Percentiles rank a stretch among this genome's conserved stretches.
phyloP scores from a whole-genome alignment of 225 moss, liverwort and hornwort genomes.

The Neckera pumila region DNA sequence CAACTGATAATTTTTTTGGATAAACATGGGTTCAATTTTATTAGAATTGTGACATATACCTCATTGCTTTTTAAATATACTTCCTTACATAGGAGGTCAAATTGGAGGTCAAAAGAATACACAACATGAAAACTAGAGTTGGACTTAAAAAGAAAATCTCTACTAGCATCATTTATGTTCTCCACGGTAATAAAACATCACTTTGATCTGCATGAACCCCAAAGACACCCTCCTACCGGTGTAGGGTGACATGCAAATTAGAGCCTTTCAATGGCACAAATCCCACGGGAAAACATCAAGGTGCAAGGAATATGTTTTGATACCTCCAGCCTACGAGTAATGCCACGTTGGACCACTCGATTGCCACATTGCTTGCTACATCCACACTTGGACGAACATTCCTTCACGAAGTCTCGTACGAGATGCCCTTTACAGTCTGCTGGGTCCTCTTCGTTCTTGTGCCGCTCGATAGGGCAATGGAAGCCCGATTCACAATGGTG shows the following conservation, averaged over 20 bases:
- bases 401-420: conserved; percentile 70
- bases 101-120: not conserved
- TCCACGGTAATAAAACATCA: not conserved
- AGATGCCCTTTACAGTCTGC: conserved; percentile 72
- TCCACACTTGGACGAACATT: conserved; percentile 90
- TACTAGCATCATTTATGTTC: not conserved
- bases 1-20: not conserved
- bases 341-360: conserved; percentile 89
- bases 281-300: not conserved
- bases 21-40: not conserved
- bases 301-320: not conserved
- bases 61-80: not conserved
- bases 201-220: not conserved
- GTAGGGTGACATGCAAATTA: not conserved
- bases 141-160: not conserved
- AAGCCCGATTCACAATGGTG: conserved; percentile 49
- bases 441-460: conserved; percentile 32
- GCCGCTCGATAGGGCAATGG: conserved; percentile 60
- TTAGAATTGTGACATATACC: not conserved
- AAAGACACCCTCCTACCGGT: not conserved
- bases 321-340: conserved; percentile 60
- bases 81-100: not conserved
- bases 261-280: not conserved
- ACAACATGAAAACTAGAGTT: not conserved
- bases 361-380: conserved; percentile 85